These are phyloP conservation scores for Solanum habrochaites DNA, from an alignment of 257 asterid species.

Conservation along the genomic window DNA sequence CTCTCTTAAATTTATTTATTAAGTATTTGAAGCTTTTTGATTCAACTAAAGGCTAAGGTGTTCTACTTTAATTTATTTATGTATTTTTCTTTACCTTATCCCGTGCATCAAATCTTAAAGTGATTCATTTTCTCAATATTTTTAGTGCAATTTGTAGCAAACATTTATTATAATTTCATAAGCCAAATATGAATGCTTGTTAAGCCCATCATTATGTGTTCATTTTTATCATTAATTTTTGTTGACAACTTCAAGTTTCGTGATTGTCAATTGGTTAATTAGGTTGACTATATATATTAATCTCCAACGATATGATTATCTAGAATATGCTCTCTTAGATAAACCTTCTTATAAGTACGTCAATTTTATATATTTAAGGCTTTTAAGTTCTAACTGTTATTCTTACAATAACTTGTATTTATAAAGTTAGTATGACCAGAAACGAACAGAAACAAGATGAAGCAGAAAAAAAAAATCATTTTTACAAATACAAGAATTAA, in stretches of 20 bases:
- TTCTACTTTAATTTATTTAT: neutral
- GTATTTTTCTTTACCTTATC: neutral
- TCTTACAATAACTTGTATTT: no score
- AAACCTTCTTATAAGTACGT: neutral
- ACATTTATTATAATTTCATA: neutral
- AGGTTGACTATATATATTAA: neutral
- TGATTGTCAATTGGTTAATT: neutral
- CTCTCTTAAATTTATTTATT: conserved; percentile 1
- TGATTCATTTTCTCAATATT: neutral
- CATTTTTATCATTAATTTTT: neutral
- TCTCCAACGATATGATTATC: neutral
- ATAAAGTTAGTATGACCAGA: no score
- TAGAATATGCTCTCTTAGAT: neutral
- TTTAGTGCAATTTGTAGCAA: neutral
- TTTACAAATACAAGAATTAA: no score
- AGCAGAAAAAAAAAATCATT: no score
- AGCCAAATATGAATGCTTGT: neutral
- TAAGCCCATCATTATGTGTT: neutral
- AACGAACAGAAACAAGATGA: no score
- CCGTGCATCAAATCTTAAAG: conserved; percentile 14
- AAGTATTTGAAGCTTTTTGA: neutral
- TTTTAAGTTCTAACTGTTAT: no score
- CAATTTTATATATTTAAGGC: neutral
- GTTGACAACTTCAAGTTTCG: neutral
- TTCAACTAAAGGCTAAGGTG: conserved; percentile 12